These are phyloP conservation scores for Viola odorata DNA, from an alignment of 345 rosid genomes.

Conservation along the genomic window DNA sequence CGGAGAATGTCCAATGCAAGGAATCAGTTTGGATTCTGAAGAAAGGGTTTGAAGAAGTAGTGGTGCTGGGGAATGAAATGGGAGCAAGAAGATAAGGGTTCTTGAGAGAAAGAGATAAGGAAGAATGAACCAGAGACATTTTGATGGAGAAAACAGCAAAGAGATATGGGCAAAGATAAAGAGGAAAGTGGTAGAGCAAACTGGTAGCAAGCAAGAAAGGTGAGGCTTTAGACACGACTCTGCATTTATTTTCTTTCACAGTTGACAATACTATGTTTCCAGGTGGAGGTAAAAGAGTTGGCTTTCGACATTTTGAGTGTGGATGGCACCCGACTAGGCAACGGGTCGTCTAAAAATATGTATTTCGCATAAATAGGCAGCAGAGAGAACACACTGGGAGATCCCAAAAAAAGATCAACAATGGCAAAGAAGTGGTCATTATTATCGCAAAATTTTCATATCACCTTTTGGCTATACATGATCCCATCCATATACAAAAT, in stretches of 20 bases:
- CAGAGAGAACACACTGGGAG: no score
- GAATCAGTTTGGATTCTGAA: conserved; percentile 22
- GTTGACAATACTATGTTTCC: no score
- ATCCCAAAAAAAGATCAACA: no score
- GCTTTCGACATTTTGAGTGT: no score
- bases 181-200: neutral
- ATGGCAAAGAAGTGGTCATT: no score
- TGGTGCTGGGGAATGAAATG: conserved; percentile 15
- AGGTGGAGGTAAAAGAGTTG: no score
- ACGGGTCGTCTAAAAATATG: no score
- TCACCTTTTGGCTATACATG: no score
- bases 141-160: conserved; percentile 3
- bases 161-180: conserved; percentile 4
- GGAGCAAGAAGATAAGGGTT: conserved; percentile 18
- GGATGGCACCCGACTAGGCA: no score
- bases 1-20: conserved; percentile 15
- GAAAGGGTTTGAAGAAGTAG: conserved; percentile 1
- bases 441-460: no score
- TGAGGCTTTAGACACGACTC: conserved; percentile 62
- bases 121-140: conserved; percentile 42
- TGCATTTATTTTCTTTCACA: neutral
- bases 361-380: no score
- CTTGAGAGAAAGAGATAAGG: conserved; percentile 20
- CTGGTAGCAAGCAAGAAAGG: conserved; percentile 34
- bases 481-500: no score